These are phyloP conservation scores for Cinchona pubescens DNA, from an alignment of 257 asterid species.

Conservation along the genomic window DNA sequence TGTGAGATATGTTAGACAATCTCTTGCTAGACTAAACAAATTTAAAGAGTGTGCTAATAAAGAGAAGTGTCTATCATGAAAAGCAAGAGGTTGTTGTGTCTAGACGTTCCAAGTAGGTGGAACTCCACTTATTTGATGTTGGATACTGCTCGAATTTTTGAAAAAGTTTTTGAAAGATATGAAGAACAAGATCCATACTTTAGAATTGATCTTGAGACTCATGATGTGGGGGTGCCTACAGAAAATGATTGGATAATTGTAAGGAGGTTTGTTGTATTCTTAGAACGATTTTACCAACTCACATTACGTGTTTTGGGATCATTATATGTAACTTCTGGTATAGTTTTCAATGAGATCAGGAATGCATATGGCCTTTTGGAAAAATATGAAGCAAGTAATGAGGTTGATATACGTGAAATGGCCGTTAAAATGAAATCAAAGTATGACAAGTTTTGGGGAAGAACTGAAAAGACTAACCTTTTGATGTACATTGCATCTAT, in stretches of 20 bases:
- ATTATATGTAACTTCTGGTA: background rate
- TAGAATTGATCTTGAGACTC: no score
- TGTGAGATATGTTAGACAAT: background rate
- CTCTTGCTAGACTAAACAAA: background rate
- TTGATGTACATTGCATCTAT: background rate
- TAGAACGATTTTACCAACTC: background rate
- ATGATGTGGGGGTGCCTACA: no score
- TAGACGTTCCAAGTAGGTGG: constrained; percentile 7
- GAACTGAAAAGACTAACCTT: no score
- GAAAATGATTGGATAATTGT: no score
- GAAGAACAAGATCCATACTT: no score
- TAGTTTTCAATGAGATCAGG: background rate
- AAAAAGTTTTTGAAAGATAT: background rate
- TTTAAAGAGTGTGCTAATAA: background rate
- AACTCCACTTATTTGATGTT: constrained; percentile 4
- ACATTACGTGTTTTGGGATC: background rate
- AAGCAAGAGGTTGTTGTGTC: background rate
- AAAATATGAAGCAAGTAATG: no score
- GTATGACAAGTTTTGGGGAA: no score
- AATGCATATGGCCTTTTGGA: no score
- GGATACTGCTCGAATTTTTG: background rate
- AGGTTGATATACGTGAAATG: no score
- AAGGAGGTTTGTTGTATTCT: no score
- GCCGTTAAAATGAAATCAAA: no score
- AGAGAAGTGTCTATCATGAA: background rate